phyloP scores from a whole-genome alignment of 1,139 yeast species.

The Candida mesenterica region DNA sequence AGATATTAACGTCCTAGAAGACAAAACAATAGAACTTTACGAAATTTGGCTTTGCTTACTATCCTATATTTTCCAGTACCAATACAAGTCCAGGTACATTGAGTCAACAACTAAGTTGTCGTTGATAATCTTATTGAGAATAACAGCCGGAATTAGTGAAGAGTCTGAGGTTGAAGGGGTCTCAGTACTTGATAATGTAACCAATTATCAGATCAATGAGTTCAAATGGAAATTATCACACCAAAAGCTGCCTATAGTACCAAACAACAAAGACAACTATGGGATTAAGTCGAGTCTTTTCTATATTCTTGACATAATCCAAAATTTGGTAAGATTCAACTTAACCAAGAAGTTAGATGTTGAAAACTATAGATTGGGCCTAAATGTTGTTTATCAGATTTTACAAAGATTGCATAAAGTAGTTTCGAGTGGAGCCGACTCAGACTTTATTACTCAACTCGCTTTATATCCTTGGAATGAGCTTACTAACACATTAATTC shows the following conservation, averaged over 20 bases:
- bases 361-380: conserved; percentile 28
- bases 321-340: conserved; percentile 39
- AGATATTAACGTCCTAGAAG: conserved; percentile 16
- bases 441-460: conserved; percentile 6
- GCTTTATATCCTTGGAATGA: conserved; percentile 29
- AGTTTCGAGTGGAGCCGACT: conserved; percentile 4
- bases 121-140: conserved; percentile 22
- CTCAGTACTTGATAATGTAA: conserved; percentile 15
- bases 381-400: conserved; percentile 24
- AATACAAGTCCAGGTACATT: conserved; percentile 26
- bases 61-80: conserved; percentile 40
- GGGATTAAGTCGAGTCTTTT: conserved; percentile 32
- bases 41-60: conserved; percentile 38
- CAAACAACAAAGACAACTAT: conserved; percentile 22
- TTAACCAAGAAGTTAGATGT: conserved; percentile 35
- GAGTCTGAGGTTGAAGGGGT: conserved; percentile 5
- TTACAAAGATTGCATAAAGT: conserved; percentile 11
- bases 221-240: conserved; percentile 44
- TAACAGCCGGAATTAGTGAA: conserved; percentile 19
- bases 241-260: conserved; percentile 37
- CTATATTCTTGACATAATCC: conserved; percentile 39
- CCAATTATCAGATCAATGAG: conserved; percentile 31
- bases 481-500: conserved; percentile 26
- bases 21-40: conserved; percentile 22
- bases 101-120: conserved; percentile 25